Percentiles rank a stretch among this genome's conserved stretches.
These are phyloP conservation scores for Strigomonas culicis DNA, from an alignment of 208 protist species.

Conservation along the genomic window DNA sequence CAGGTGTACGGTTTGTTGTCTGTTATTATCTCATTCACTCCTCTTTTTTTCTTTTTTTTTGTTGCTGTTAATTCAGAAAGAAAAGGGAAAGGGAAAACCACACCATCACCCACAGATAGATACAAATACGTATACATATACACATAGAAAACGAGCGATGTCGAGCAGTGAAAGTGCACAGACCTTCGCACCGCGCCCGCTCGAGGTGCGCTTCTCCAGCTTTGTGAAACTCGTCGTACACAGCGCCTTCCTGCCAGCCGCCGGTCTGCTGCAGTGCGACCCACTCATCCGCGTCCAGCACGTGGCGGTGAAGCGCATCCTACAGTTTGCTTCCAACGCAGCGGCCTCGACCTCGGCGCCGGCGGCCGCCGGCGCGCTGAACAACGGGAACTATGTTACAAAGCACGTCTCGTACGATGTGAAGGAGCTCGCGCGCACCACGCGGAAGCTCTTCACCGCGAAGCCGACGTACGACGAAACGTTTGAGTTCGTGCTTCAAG, in stretches of 20 bases:
- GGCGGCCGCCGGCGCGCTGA: neutral
- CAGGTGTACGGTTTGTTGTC: neutral
- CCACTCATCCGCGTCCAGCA: slow-evolving; percentile 61
- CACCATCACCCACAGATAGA: neutral
- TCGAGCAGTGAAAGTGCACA: neutral
- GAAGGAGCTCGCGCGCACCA: slow-evolving; percentile 35
- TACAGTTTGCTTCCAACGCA: slow-evolving; percentile 10
- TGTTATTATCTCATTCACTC: slow-evolving; percentile 1
- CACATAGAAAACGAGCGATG: neutral
- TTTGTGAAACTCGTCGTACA: slow-evolving; percentile 68
- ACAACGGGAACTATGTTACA: slow-evolving; percentile 2
- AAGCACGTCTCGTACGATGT: slow-evolving; percentile 27
- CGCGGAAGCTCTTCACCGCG: slow-evolving; percentile 45
- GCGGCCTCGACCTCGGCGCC: neutral
- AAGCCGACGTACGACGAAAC: slow-evolving; percentile 48
- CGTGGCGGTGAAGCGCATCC: slow-evolving; percentile 50
- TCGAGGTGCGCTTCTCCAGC: slow-evolving; percentile 67
- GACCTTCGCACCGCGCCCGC: slow-evolving; percentile 18
- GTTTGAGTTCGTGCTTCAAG: slow-evolving; percentile 37
- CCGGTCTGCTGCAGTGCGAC: slow-evolving; percentile 70
- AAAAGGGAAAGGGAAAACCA: neutral
- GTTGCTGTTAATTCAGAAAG: neutral
- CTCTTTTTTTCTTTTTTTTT: neutral
- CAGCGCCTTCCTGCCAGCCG: slow-evolving; percentile 63
- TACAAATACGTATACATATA: neutral